Evolutionary conservation across 1,284 basidiomycete genomes (phyloP), one percentile per base, ranked within the genome.

Genomic region (Porogramme epimiltina): DNA sequence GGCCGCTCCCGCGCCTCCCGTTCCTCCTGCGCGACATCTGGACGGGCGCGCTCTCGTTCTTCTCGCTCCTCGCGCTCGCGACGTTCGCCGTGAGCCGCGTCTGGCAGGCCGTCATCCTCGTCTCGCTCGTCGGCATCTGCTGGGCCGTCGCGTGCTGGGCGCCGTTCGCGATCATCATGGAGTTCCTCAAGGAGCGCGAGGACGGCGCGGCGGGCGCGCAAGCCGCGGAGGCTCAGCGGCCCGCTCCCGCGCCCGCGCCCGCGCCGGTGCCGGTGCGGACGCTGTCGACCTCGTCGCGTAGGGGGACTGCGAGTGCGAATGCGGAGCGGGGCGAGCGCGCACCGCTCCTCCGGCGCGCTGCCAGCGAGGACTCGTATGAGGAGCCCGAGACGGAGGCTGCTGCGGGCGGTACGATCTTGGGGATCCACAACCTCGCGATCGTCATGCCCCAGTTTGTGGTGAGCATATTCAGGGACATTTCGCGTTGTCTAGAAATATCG

Each of bases 111-210:
- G 91, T 89, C 11, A 68, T 85, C 22, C 84, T 91, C 62, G 91
- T 98, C 47, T 85, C 86, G 46, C 68, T 95, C 36, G 84, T 95
- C 15, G 95, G 95, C 37, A 89, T 97, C 36, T 93, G 89, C 66
- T 98, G 95, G 95, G 92, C 93, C 1, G 90, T 97, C 20, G 92
- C 93, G 15, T 93, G 92, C 73, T 97, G 94, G 94, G 91, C 91
- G 48, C 87, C 89, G 3, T 91, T 90, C 57, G 87, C 91, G 15
- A 93, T 95, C 65, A 92, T 95, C 68, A 95, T 95, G 93, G 93
- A 94, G 89, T 85, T 92, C 64, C 73, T 95, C 57, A 93, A 92
- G 73, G 93, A 94, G 67, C 77, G 89, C 57, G 77, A 84, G 51
- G 49, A 49, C 26, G 67, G 65, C n/a, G 44, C 50, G 15, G 52